phyloP scores from a whole-genome alignment of 1,284 basidiomycete genomes.

The Leucoagaricus sp. region DNA sequence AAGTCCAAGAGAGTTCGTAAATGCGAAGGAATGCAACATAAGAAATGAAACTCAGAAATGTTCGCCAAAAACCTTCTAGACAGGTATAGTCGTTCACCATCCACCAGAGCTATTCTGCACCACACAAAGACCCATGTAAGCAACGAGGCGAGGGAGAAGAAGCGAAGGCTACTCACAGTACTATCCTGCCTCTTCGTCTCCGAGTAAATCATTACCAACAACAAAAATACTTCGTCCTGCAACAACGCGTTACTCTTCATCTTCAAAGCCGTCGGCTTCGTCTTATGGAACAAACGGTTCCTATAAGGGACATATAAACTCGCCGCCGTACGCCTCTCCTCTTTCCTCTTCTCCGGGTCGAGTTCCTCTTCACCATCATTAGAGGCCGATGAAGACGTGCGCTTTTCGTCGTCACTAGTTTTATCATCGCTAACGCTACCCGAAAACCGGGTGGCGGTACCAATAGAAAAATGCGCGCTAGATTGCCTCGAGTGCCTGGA shows the following conservation, averaged over 20 bases:
- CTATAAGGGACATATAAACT: slow-evolving; percentile 42
- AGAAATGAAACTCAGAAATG: no score
- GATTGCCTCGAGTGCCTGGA: neutral
- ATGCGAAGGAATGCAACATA: no score
- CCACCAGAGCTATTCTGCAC: slow-evolving; percentile 22
- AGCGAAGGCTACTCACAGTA: slow-evolving; percentile 31
- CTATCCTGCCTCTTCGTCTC: slow-evolving; percentile 46
- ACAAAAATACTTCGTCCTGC: slow-evolving; percentile 48
- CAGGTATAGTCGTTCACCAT: no score
- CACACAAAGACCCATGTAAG: neutral
- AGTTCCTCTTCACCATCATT: slow-evolving; percentile 24
- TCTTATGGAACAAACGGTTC: slow-evolving; percentile 45
- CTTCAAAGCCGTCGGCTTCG: slow-evolving; percentile 36
- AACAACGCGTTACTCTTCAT: slow-evolving; percentile 37
- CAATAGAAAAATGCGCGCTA: neutral
- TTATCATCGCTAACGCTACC: slow-evolving; percentile 25
- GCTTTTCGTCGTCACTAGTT: neutral
- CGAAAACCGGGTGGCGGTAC: neutral
- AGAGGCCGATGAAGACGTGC: neutral
- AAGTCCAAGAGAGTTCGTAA: no score
- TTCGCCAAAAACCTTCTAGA: no score
- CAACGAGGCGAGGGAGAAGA: neutral
- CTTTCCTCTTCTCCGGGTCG: slow-evolving; percentile 17
- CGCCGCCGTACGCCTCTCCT: slow-evolving; percentile 28
- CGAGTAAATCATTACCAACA: slow-evolving; percentile 44